Conservation (phyloP, 768 basidiomycete species). For the Chlorophyllum brunneum region DNA sequence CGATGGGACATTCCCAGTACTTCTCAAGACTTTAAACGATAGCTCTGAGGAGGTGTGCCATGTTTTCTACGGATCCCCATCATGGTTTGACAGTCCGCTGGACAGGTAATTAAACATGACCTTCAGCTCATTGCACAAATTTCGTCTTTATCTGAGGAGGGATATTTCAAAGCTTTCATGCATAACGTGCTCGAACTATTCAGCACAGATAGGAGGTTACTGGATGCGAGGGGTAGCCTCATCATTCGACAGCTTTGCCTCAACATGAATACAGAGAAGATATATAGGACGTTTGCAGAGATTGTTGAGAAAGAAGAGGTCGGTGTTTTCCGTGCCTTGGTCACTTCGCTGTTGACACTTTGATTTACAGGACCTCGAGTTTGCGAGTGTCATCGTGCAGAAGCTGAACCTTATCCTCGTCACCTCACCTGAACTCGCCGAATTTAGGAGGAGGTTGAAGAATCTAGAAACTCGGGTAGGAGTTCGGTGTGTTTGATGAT, state of each 20-base stretch:
- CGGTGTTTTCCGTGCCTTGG: constrained; percentile 18
- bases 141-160: constrained; percentile 91
- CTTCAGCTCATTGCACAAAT: constrained; percentile 95
- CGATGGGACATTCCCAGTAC: constrained; percentile 93
- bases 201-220: constrained; percentile 84
- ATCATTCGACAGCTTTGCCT: constrained; percentile 95
- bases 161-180: constrained; percentile 95
- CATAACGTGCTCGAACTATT: constrained; percentile 91
- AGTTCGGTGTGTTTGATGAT: constrained; percentile 8
- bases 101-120: constrained; percentile 94
- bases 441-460: constrained; percentile 90
- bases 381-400: constrained; percentile 96
- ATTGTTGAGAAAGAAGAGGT: constrained; percentile 98
- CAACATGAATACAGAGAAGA: constrained; percentile 91
- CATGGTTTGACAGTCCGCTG: too few species aligned
- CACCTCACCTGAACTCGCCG: constrained; percentile 92
- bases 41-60: constrained; percentile 82
- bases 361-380: constrained; percentile 80
- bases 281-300: constrained; percentile 94
- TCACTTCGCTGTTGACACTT: neutral
- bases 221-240: constrained; percentile 90
- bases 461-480: constrained; percentile 88
- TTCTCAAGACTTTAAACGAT: constrained; percentile 94
- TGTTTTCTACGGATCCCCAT: neutral
- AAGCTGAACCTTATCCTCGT: constrained; percentile 96